These are phyloP conservation scores for Phaeotremella skinneri DNA, from an alignment of 768 basidiomycete species.

Conservation along the genomic window DNA sequence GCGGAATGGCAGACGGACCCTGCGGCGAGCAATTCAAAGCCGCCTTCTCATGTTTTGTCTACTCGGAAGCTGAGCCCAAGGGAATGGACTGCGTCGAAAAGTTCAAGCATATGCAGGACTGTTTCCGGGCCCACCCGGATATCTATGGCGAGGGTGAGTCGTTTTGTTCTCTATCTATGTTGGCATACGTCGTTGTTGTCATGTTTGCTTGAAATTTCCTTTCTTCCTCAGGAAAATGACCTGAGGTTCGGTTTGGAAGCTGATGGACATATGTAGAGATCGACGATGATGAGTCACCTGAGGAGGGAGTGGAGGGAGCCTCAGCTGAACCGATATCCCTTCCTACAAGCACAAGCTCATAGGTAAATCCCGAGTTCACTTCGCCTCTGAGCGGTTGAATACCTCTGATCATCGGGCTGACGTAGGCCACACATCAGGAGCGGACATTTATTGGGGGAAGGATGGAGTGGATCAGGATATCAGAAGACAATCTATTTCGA, in stretches of 20 bases:
- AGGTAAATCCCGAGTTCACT: no score
- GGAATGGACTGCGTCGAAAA: conserved; percentile 97
- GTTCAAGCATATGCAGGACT: conserved; percentile 96
- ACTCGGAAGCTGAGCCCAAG: conserved; percentile 91
- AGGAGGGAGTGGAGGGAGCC: background rate
- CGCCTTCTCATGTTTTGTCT: conserved; percentile 95
- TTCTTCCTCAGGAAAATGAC: background rate
- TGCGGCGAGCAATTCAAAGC: conserved; percentile 90
- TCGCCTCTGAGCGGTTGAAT: no score
- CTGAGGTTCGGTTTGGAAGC: background rate
- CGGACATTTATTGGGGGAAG: no score
- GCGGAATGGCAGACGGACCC: conserved; percentile 97
- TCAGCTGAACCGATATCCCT: no score
- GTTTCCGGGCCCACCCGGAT: conserved; percentile 93
- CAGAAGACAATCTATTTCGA: conserved; percentile 15
- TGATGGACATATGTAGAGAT: conserved; percentile 28
- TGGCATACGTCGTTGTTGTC: background rate
- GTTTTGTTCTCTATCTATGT: background rate
- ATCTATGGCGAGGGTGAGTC: conserved; percentile 86
- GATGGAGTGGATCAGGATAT: conserved; percentile 1
- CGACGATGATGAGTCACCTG: conserved; percentile 34
- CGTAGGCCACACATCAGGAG: no score
- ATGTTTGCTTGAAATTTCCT: background rate
- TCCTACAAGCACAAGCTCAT: no score
- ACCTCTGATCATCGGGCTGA: no score